Conservation (phyloP, 164 flowering plant species). For the Stephania cephalantha region DNA sequence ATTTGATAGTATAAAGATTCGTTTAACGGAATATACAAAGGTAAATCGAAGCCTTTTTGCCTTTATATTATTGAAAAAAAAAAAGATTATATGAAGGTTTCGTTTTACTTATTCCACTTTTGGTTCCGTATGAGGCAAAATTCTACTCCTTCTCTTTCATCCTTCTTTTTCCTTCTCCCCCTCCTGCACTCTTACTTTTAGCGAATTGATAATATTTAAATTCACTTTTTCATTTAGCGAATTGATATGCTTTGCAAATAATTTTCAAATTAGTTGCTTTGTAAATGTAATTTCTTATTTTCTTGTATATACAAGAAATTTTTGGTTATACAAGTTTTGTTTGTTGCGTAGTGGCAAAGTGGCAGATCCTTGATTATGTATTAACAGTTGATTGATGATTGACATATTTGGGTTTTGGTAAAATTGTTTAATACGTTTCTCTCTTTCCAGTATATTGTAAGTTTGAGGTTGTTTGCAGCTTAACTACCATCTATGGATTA, state of each 20-base stretch:
- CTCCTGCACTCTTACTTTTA: not conserved
- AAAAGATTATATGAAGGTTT: not conserved
- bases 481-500: not conserved
- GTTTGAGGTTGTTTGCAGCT: not conserved
- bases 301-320: too few species aligned
- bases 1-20: constrained; percentile 32
- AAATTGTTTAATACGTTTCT: not conserved
- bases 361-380: too few species aligned
- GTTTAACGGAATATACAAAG: constrained; percentile 58
- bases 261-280: too few species aligned
- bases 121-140: not conserved
- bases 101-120: not conserved
- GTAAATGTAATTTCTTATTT: too few species aligned
- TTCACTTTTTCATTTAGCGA: too few species aligned
- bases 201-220: too few species aligned
- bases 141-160: not conserved
- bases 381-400: too few species aligned
- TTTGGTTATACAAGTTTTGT: too few species aligned
- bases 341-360: too few species aligned
- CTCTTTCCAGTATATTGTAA: not conserved
- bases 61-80: too few species aligned
- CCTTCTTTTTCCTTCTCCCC: not conserved
- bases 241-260: too few species aligned
- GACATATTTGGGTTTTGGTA: not conserved
- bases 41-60: constrained; percentile 18